phyloP scores from a whole-genome alignment of 495 filamentous ascomycete genomes.

The Neurospora sp. region DNA sequence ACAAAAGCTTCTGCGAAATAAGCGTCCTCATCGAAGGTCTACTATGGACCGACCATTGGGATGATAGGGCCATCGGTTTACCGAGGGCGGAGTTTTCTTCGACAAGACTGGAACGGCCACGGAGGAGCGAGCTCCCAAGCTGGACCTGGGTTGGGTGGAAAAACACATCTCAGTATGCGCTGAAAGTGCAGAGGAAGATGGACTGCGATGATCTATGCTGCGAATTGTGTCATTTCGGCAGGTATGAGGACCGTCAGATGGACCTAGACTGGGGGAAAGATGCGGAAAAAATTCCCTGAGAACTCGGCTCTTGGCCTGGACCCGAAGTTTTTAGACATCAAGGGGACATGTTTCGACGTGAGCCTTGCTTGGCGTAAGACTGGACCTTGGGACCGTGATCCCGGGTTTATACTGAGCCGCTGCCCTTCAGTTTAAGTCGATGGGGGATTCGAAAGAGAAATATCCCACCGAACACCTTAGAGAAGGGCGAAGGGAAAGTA shows the following conservation, averaged over 20 bases:
- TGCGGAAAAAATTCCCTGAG: not conserved
- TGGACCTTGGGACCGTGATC: not conserved
- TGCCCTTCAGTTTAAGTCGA: not conserved
- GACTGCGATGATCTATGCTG: not conserved
- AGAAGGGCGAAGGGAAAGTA: not conserved
- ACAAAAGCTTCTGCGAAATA: not conserved
- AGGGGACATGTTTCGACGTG: not conserved
- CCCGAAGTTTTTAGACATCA: not conserved
- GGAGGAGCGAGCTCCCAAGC: not conserved
- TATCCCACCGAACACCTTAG: not conserved
- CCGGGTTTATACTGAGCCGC: not conserved
- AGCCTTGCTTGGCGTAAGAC: not conserved
- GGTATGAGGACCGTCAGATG: not conserved
- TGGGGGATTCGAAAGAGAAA: fast-evolving
- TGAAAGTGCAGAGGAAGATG: not conserved
- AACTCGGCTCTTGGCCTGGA: not conserved
- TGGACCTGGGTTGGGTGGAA: not conserved
- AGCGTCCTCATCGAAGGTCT: not conserved
- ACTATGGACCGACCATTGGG: not conserved
- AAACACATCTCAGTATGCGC: not conserved
- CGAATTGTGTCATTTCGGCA: not conserved
- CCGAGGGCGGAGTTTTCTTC: not conserved
- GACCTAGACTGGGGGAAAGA: not conserved
- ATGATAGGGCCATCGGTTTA: not conserved
- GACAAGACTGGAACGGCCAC: not conserved